phyloP scores from a whole-genome alignment of 2,329 filamentous ascomycete genomes.

The Sporothrix brasiliensis region DNA sequence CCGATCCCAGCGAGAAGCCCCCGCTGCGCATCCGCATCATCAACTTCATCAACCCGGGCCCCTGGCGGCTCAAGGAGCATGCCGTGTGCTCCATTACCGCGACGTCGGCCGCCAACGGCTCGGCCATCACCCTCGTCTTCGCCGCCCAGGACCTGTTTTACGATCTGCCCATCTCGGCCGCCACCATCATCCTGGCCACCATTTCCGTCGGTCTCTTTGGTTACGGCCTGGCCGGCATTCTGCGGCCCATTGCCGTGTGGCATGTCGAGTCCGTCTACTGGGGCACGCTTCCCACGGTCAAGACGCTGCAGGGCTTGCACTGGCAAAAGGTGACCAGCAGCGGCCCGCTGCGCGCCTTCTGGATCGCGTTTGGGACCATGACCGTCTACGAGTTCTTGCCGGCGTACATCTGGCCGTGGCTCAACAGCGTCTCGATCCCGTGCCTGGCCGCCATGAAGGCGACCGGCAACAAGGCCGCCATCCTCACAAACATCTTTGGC shows the following conservation, averaged over 20 bases:
- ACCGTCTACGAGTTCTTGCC: constrained; percentile 57
- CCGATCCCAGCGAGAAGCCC: constrained; percentile 45
- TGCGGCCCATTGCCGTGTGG: constrained; percentile 59
- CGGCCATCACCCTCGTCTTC: constrained; percentile 49
- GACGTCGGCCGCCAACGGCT: constrained; percentile 56
- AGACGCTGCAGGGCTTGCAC: constrained; percentile 58
- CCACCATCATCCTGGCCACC: constrained; percentile 53
- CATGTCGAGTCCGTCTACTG: constrained; percentile 61
- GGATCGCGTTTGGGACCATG: constrained; percentile 53
- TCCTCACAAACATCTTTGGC: constrained; percentile 55
- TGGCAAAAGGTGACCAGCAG: constrained; percentile 56
- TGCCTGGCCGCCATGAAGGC: constrained; percentile 58
- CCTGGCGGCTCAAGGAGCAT: constrained; percentile 61
- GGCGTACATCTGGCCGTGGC: constrained; percentile 59
- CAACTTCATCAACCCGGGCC: constrained; percentile 55
- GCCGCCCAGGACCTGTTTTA: constrained; percentile 57
- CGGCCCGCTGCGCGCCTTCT: constrained; percentile 56
- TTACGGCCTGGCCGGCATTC: constrained; percentile 56
- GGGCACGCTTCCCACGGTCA: constrained; percentile 56
- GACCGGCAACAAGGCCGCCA: constrained; percentile 49
- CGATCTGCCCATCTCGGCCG: constrained; percentile 49
- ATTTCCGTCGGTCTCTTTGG: constrained; percentile 61
- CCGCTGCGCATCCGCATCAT: constrained; percentile 48
- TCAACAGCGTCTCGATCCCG: constrained; percentile 58
- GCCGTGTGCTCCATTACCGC: constrained; percentile 58